Percentiles rank a stretch among this genome's conserved stretches.
Conservation (phyloP, 2,329 filamentous ascomycete genomes). For the Dactylellina haptotyla region DNA sequence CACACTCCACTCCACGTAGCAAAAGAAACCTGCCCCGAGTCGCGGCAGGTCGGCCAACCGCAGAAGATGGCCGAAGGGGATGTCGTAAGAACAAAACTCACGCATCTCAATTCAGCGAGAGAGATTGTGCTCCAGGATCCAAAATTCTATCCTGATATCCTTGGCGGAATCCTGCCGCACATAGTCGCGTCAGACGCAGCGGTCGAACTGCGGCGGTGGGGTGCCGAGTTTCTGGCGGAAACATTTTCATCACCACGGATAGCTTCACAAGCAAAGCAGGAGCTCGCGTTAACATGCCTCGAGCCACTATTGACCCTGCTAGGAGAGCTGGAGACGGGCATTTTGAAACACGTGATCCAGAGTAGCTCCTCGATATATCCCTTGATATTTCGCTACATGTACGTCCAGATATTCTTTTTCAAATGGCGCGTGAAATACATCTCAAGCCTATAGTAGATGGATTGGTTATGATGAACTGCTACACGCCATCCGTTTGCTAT, state of each 20-base stretch:
- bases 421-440: constrained; percentile 3
- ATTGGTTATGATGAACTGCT: not conserved
- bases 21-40: constrained; percentile 20
- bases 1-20: constrained; percentile 29
- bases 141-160: constrained; percentile 88
- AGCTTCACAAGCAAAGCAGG: constrained; percentile 78
- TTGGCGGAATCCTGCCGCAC: constrained; percentile 91
- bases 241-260: constrained; percentile 93
- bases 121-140: constrained; percentile 88
- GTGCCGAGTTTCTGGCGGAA: constrained; percentile 93
- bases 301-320: constrained; percentile 77
- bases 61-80: constrained; percentile 67
- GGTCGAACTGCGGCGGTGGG: constrained; percentile 91
- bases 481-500: constrained; percentile 2
- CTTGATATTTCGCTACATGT: constrained; percentile 92
- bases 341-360: constrained; percentile 87
- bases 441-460: constrained; percentile 2
- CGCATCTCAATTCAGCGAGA: constrained; percentile 88
- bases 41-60: constrained; percentile 51
- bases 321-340: constrained; percentile 78
- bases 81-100: constrained; percentile 78
- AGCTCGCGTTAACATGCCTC: constrained; percentile 78
- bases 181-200: constrained; percentile 75
- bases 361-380: constrained; percentile 92
- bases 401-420: constrained; percentile 63